Conservation (phyloP, 192 early-diverging fungal genomes). For the Coemansia sp. region DNA sequence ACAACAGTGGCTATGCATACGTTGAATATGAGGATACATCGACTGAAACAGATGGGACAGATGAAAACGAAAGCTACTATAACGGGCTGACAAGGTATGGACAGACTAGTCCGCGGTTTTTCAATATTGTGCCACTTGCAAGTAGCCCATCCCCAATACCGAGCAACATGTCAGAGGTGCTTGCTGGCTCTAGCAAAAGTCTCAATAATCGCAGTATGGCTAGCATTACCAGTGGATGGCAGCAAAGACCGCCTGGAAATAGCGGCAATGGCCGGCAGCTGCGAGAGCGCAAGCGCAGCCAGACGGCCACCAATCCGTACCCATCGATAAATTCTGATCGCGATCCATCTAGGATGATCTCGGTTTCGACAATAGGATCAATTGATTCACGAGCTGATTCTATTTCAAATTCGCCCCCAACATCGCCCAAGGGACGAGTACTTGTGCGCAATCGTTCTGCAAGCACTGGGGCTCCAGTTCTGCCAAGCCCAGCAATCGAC, state of each 20-base stretch:
- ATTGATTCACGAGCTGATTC: background rate
- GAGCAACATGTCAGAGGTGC: background rate
- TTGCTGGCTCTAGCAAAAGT: no score
- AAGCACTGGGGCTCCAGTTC: constrained; percentile 6
- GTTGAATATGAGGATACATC: background rate
- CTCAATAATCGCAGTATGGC: background rate
- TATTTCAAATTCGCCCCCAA: background rate
- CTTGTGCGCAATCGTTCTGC: constrained; percentile 20
- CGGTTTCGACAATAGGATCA: background rate
- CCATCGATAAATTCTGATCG: constrained; percentile 3
- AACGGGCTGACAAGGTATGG: background rate
- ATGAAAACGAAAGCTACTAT: background rate
- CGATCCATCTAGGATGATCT: background rate
- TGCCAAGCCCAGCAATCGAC: constrained; percentile 14
- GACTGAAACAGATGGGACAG: background rate
- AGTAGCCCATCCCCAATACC: constrained; percentile 2
- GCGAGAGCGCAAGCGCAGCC: constrained; percentile 8
- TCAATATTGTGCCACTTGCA: constrained; percentile 14
- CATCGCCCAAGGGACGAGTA: constrained; percentile 21
- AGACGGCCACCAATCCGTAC: constrained; percentile 7
- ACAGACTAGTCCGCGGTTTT: constrained; percentile 3
- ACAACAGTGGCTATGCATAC: constrained; percentile 23
- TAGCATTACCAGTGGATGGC: background rate
- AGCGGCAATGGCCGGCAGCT: background rate
- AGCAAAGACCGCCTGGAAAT: background rate